A percentile compares a stretch with the other conserved stretches of the same genome.
These are phyloP conservation scores for Takashimella tepidaria DNA, from an alignment of 1,284 basidiomycete genomes.

Conservation along the genomic window DNA sequence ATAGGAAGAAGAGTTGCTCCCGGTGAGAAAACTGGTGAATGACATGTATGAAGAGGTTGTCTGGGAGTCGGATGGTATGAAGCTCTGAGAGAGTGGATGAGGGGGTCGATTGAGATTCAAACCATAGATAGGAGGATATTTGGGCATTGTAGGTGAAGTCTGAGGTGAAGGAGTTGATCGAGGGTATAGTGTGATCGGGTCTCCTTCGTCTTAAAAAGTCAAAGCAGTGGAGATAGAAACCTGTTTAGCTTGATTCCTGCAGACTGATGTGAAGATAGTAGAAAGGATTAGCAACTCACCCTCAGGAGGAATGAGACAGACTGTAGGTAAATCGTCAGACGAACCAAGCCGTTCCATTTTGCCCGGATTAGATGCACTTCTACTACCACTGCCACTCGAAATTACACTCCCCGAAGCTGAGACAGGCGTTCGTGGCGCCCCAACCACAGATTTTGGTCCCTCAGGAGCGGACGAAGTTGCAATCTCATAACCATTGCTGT, in stretches of 20 bases:
- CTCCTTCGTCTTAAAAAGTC: not conserved
- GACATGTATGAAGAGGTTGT: not conserved
- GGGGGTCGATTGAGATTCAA: not conserved
- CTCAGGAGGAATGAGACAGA: not conserved
- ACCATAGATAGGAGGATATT: not conserved
- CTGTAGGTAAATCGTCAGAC: not conserved
- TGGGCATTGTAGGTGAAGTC: not conserved
- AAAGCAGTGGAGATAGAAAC: too few relatives aligned
- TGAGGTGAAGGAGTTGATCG: not conserved
- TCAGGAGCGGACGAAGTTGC: not conserved
- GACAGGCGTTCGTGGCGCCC: not conserved
- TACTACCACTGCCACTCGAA: too few relatives aligned
- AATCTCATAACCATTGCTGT: not conserved
- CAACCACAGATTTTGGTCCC: too few relatives aligned
- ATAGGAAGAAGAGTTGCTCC: not conserved
- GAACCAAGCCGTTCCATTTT: not conserved
- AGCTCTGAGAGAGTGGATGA: not conserved
- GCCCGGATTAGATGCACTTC: not conserved
- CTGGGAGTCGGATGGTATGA: not conserved
- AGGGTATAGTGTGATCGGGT: not conserved
- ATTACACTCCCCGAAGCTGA: not conserved
- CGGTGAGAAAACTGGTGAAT: not conserved
- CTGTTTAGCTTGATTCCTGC: too few relatives aligned
- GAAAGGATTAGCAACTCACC: too few relatives aligned
- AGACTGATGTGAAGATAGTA: too few relatives aligned